These are phyloP conservation scores for Pachyrhizus erosus DNA, from an alignment of 306 rosid genomes.

Conservation along the genomic window DNA sequence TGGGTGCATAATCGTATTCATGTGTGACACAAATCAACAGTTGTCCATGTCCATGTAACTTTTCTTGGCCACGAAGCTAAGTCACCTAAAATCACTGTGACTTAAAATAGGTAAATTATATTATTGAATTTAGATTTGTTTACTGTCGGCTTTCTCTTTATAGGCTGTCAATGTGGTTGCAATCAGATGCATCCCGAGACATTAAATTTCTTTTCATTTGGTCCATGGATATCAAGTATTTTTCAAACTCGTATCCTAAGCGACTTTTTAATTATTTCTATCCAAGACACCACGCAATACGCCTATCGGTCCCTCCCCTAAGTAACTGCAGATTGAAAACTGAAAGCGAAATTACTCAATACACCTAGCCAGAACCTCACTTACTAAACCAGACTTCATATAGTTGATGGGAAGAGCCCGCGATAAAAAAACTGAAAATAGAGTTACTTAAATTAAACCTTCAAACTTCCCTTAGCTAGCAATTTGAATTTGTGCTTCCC, in stretches of 20 bases:
- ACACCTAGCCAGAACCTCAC: neutral
- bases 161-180: conserved; percentile 41
- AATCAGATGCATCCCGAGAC: conserved; percentile 41
- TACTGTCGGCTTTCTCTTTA: conserved; percentile 27
- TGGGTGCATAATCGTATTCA: neutral
- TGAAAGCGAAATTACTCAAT: neutral
- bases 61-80: conserved; percentile 10
- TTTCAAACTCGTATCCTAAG: conserved; percentile 14
- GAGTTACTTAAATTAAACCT: neutral
- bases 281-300: neutral
- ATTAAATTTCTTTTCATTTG: conserved; percentile 35
- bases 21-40: conserved; percentile 20
- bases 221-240: conserved; percentile 3
- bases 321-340: neutral
- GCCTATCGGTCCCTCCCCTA: neutral
- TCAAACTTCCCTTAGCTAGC: conserved; percentile 28
- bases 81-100: neutral
- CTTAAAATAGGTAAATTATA: neutral
- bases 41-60: neutral
- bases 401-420: neutral
- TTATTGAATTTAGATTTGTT: neutral
- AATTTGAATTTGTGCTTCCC: conserved; percentile 43
- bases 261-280: conserved; percentile 7
- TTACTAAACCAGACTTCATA: neutral
- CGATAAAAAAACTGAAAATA: conserved; percentile 8